These are phyloP conservation scores for Fraxinus latifolia DNA, from an alignment of 305 asterid genomes.

Conservation along the genomic window DNA sequence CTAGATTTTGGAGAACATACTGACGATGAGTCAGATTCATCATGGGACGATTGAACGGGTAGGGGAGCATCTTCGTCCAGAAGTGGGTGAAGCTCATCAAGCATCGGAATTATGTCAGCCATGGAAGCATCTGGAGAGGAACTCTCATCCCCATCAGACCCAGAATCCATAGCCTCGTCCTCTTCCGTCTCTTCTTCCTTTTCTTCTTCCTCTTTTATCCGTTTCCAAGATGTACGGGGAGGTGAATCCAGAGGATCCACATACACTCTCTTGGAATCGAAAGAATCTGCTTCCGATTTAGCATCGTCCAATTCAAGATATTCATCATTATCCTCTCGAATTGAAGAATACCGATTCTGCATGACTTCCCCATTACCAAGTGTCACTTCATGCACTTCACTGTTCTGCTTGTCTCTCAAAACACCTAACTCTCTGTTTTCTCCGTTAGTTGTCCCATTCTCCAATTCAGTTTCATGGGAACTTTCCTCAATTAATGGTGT, in stretches of 20 bases:
- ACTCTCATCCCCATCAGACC: slow-evolving; percentile 74
- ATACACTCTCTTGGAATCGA: slow-evolving; percentile 69
- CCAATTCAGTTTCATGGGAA: slow-evolving; percentile 31
- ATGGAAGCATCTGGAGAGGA: slow-evolving; percentile 94
- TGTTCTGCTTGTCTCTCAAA: slow-evolving; percentile 25
- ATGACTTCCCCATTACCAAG: slow-evolving; percentile 32
- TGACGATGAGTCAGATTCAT: slow-evolving; percentile 53
- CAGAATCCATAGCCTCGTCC: slow-evolving; percentile 53
- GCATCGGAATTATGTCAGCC: slow-evolving; percentile 93
- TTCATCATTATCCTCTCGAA: slow-evolving; percentile 33
- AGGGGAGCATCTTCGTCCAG: slow-evolving; percentile 64
- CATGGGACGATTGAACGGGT: slow-evolving; percentile 34
- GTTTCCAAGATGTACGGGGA: slow-evolving; percentile 72
- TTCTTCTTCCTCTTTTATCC: slow-evolving; percentile 43
- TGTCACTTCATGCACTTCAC: slow-evolving; percentile 39
- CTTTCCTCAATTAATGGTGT: slow-evolving; percentile 32
- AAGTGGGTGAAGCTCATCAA: slow-evolving; percentile 90
- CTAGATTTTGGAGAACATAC: slow-evolving; percentile 41
- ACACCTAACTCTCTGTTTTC: slow-evolving; percentile 30
- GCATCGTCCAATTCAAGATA: slow-evolving; percentile 53
- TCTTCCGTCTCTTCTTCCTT: slow-evolving; percentile 25
- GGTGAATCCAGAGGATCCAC: slow-evolving; percentile 68
- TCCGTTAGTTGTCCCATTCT: slow-evolving; percentile 32
- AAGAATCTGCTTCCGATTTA: slow-evolving; percentile 59
- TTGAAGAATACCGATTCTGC: slow-evolving; percentile 35